phyloP scores from a whole-genome alignment of 2,329 filamentous ascomycete genomes.

The Penicillium sp. region DNA sequence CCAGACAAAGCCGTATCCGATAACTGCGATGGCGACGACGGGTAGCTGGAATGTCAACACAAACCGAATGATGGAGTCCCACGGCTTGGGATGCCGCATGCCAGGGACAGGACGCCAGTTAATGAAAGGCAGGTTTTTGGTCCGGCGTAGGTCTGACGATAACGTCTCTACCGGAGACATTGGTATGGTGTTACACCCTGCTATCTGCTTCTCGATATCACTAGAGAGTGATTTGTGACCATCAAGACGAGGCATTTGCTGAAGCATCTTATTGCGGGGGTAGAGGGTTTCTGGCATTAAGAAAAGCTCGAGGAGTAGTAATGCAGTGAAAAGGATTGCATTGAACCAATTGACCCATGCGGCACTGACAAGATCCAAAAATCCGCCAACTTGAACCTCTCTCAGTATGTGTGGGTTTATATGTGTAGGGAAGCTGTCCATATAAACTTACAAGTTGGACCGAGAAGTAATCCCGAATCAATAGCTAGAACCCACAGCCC shows the following conservation, averaged over 20 bases:
- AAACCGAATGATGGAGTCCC: conserved; percentile 49
- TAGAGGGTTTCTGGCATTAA: conserved; percentile 59
- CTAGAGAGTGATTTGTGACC: neutral
- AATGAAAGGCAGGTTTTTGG: conserved; percentile 47
- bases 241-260: conserved; percentile 29
- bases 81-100: conserved; percentile 52
- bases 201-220: conserved; percentile 31
- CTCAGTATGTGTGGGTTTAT: neutral
- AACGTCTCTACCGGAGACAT: neutral
- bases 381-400: conserved; percentile 47
- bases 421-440: neutral
- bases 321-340: conserved; percentile 52
- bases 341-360: conserved; percentile 58
- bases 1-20: conserved; percentile 54
- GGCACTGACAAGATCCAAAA: conserved; percentile 49
- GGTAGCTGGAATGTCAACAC: conserved; percentile 49
- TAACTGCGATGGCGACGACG: conserved; percentile 47
- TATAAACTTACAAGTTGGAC: conserved; percentile 45
- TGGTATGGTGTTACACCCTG: neutral
- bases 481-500: conserved; percentile 60
- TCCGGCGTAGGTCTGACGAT: conserved; percentile 33
- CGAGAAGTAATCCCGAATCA: conserved; percentile 52
- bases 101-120: conserved; percentile 51
- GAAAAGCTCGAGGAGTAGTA: conserved; percentile 50
- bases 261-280: conserved; percentile 52